Evolutionary conservation across 768 basidiomycete species (phyloP).

Genomic region (Paxillus involutus): DNA sequence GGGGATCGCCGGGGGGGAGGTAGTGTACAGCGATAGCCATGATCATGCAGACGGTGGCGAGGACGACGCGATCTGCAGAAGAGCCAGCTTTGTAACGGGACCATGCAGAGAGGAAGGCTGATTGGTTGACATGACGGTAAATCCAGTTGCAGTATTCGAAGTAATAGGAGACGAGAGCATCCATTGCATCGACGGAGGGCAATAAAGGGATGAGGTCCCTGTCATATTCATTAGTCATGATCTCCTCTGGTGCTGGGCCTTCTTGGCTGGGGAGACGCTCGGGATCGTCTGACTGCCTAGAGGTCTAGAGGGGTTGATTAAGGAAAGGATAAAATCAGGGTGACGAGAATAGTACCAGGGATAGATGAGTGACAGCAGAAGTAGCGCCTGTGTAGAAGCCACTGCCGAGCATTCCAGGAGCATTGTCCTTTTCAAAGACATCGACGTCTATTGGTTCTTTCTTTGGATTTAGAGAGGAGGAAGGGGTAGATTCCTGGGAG

Average conservation of each 20-base stretch:
- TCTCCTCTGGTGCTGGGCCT: slow-evolving; percentile 35
- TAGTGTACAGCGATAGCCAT: slow-evolving; percentile 76
- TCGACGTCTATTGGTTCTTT: slow-evolving; percentile 53
- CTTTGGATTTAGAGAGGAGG: slow-evolving; percentile 43
- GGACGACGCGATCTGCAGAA: slow-evolving; percentile 63
- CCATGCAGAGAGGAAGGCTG: slow-evolving; percentile 65
- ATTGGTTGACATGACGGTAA: slow-evolving; percentile 73
- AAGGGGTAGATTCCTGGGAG: slow-evolving; percentile 26
- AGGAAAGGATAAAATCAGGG: slow-evolving; percentile 13
- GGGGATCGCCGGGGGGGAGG: slow-evolving; percentile 61
- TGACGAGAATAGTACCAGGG: slow-evolving; percentile 43
- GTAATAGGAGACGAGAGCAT: slow-evolving; percentile 72
- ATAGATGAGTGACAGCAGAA: slow-evolving; percentile 67
- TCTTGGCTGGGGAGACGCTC: slow-evolving; percentile 57
- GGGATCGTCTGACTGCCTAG: slow-evolving; percentile 51
- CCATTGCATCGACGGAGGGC: slow-evolving; percentile 66
- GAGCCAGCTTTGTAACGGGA: slow-evolving; percentile 68
- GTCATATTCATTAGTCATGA: slow-evolving; percentile 57
- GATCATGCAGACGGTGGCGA: slow-evolving; percentile 72
- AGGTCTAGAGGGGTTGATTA: slow-evolving; percentile 33
- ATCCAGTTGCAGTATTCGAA: slow-evolving; percentile 90
- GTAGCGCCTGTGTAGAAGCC: slow-evolving; percentile 82
- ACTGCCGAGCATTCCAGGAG: slow-evolving; percentile 69
- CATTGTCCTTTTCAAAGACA: slow-evolving; percentile 42
- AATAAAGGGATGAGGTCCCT: slow-evolving; percentile 68